Conservation (phyloP, 805 yeast species). For the Ogataea wickerhamii region DNA sequence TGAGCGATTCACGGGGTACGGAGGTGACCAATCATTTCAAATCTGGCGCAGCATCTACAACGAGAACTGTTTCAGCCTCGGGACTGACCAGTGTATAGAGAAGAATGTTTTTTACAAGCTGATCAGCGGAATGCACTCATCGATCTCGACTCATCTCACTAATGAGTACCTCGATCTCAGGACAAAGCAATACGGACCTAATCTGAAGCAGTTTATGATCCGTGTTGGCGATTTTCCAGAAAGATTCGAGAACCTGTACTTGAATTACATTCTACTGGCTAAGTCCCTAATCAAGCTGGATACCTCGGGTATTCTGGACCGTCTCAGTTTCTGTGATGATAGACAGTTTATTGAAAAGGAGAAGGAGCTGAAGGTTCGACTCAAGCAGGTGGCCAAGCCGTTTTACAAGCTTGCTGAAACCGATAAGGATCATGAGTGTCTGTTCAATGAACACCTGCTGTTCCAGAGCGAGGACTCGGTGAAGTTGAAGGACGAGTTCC, state of each 20-base stretch:
- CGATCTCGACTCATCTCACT: conserved; percentile 88
- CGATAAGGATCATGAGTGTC: conserved; percentile 17
- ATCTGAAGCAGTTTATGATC: conserved; percentile 74
- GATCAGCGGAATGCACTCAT: conserved; percentile 91
- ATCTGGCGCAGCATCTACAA: conserved; percentile 92
- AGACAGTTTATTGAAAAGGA: conserved; percentile 29
- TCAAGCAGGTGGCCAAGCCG: conserved; percentile 33
- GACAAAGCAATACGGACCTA: conserved; percentile 81
- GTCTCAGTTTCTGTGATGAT: conserved; percentile 28
- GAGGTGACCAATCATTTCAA: conserved; percentile 86
- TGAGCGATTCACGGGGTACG: conserved; percentile 94
- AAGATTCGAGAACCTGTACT: conserved; percentile 81
- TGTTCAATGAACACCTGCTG: conserved; percentile 44
- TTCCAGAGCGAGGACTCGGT: conserved; percentile 46
- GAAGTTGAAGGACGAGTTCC: conserved; percentile 78
- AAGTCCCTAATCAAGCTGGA: conserved; percentile 69
- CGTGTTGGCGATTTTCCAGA: conserved; percentile 91
- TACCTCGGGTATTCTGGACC: conserved; percentile 28
- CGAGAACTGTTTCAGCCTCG: conserved; percentile 72
- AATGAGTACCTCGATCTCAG: conserved; percentile 70
- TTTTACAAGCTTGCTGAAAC: conserved; percentile 23
- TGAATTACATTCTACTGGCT: conserved; percentile 84
- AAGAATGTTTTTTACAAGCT: conserved; percentile 84
- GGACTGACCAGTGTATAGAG: conserved; percentile 64
- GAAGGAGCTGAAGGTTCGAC: conserved; percentile 20